These are phyloP conservation scores for Fistulinella prunicolor DNA, from an alignment of 768 basidiomycete species.

Conservation along the genomic window DNA sequence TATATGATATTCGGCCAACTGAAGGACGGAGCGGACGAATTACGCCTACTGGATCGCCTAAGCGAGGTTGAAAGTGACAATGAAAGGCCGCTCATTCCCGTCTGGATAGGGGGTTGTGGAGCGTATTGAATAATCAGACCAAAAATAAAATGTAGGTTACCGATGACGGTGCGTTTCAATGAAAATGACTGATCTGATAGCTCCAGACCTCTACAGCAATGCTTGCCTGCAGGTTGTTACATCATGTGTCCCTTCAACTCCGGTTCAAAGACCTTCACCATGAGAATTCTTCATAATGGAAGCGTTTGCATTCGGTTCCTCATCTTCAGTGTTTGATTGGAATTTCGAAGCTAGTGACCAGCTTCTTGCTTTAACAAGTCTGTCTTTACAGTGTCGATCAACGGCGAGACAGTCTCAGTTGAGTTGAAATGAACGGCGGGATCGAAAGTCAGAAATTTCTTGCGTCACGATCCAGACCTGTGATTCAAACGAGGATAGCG, in stretches of 20 bases:
- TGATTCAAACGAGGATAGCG: not conserved
- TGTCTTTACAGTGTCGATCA: not conserved
- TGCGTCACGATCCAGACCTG: not conserved
- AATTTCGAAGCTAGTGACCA: not conserved
- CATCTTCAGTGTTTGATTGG: not conserved
- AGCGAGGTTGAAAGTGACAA: conserved; percentile 33
- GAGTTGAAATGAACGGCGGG: not conserved
- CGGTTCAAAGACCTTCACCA: not conserved
- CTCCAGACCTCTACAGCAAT: not conserved
- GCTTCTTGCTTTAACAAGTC: not conserved
- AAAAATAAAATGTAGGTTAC: conserved; percentile 4
- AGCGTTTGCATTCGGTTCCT: not conserved
- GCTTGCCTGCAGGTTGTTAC: not conserved
- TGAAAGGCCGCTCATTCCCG: conserved; percentile 34
- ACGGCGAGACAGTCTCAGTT: not conserved
- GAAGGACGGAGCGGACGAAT: conserved; percentile 30
- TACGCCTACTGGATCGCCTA: conserved; percentile 35
- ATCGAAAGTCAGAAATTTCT: not conserved
- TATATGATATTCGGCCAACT: conserved; percentile 46
- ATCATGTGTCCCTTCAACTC: conserved; percentile 1
- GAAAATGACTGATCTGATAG: not conserved
- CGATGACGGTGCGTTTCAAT: not conserved
- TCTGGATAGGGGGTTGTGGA: conserved; percentile 46
- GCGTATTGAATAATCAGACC: conserved; percentile 6
- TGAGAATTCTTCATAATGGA: conserved; percentile 1